Percentiles rank a stretch among this genome's conserved stretches.
phyloP scores from a whole-genome alignment of 1,284 basidiomycete genomes.

The Puccinia polysora region DNA sequence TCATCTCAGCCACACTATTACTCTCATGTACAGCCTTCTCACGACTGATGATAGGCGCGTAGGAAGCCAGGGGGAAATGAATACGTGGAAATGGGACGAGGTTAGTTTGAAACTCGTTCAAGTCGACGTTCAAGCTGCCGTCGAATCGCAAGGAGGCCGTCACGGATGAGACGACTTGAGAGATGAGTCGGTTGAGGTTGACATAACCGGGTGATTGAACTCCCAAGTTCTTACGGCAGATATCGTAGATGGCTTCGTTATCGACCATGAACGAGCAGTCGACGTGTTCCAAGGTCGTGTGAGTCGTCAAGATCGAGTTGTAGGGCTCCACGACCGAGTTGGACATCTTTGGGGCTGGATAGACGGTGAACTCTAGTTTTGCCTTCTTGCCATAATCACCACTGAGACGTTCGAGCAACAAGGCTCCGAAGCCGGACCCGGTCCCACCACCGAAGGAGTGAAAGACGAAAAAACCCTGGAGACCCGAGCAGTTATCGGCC shows the following conservation, averaged over 20 bases:
- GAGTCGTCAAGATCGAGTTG: slow-evolving; percentile 96
- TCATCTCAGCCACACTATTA: slow-evolving; percentile 97
- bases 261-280: slow-evolving; percentile 99
- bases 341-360: slow-evolving; percentile 91
- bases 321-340: slow-evolving; percentile 98
- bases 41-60: slow-evolving; percentile 83
- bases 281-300: slow-evolving; percentile 97
- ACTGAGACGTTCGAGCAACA: slow-evolving; percentile 90
- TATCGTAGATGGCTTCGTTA: slow-evolving; percentile 89
- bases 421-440: slow-evolving; percentile 96
- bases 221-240: slow-evolving; percentile 91
- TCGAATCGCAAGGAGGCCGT: slow-evolving; percentile 97
- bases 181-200: slow-evolving; percentile 94
- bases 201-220: slow-evolving; percentile 82
- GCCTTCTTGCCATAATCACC: slow-evolving; percentile 99
- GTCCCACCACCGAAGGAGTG: slow-evolving; percentile 99
- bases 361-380: slow-evolving; percentile 97
- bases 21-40: slow-evolving; percentile 83
- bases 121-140: slow-evolving; percentile 93
- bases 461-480: slow-evolving; percentile 99
- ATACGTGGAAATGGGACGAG: slow-evolving; percentile 79
- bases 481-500: slow-evolving; percentile 94
- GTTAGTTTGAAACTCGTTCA: slow-evolving; percentile 99
- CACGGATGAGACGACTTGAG: slow-evolving; percentile 90
- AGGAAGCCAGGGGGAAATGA: slow-evolving; percentile 95